phyloP scores from a whole-genome alignment of 176 grass and related monocot species.

The bread wheat (Triticum aestivum) region DNA sequence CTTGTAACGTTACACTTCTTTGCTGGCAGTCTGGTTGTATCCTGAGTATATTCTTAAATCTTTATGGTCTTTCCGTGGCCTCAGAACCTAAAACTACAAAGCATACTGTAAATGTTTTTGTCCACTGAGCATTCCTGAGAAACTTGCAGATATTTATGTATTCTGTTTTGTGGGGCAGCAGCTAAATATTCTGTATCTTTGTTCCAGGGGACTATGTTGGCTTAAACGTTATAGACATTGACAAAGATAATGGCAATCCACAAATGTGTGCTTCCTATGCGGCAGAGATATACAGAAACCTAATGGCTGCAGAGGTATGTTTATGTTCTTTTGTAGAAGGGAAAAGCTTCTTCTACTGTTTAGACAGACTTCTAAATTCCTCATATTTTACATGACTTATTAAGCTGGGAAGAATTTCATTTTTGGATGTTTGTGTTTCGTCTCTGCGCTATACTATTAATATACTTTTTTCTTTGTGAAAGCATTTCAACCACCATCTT shows the following conservation, averaged over 20 bases:
- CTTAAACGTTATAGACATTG: conserved; percentile 51
- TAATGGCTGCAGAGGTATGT: conserved; percentile 63
- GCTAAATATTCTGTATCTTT: conserved; percentile 26
- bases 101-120: conserved; percentile 1
- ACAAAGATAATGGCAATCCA: conserved; percentile 60
- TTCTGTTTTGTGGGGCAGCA: not conserved
- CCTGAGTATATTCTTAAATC: not conserved
- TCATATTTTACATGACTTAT: conserved; percentile 15
- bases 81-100: not conserved
- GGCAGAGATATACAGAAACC: conserved; percentile 58
- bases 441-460: conserved; percentile 13
- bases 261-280: conserved; percentile 60
- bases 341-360: not conserved
- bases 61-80: conserved; percentile 19
- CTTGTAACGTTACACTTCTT: not conserved
- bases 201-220: conserved; percentile 39
- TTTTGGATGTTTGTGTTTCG: conserved; percentile 17
- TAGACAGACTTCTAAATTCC: not conserved
- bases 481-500: conserved; percentile 23
- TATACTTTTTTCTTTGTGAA: not conserved
- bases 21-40: not conserved
- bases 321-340: conserved; percentile 19
- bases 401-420: not conserved
- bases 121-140: not conserved
- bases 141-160: not conserved